Base-by-base conservation (phyloP, 257 asterid genomes). In the Salvia miltiorrhiza region DNA sequence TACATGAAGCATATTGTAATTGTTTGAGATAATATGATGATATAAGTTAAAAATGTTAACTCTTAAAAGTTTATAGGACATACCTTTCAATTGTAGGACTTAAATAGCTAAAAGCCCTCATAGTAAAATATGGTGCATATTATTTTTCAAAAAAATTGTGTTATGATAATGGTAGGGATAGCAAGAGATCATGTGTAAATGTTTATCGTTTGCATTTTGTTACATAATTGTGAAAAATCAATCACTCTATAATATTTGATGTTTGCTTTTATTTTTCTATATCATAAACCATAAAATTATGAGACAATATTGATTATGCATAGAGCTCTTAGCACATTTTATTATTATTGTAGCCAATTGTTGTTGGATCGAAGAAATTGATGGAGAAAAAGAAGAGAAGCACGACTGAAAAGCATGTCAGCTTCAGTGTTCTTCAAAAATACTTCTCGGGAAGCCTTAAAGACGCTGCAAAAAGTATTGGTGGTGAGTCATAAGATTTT, bases 391-490 rank as follows among this genome's bases (percentile, higher is more conserved):
- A 83, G 73, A 87, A 82, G 75, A 78, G 86, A 53, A 89, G 76
- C 57, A 75, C 88, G 7, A 77, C 88, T 19, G 96, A 92, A 79
- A 89, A 87, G 74, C 84, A 81, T 68, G 95, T 92, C 30, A 89
- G 92, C 71, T 74, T 92, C 63, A 79, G 83, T 71, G 95, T 92
- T 73, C 90, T 92, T 78, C 96, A 87, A 56, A 87, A 83, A 33
- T 84, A 92, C 71, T 92, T 92, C 75, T 86, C 94, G 39, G 95
- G 95, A 69, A 92, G 94, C 81, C 88, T 89, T 59, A 92, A 81
- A 79, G 95, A 87, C 80, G 96, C 97, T 73, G 95, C 97, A 53
- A 85, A 80, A 80, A 82, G 89, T 75, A 85, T 92, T 71, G 97
- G 97, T 54, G 97, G 97, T 92, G 65, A 85, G 96, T 70, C 58